phyloP scores from a whole-genome alignment of 768 basidiomycete genomes.

The Pleurotus tuoliensis region DNA sequence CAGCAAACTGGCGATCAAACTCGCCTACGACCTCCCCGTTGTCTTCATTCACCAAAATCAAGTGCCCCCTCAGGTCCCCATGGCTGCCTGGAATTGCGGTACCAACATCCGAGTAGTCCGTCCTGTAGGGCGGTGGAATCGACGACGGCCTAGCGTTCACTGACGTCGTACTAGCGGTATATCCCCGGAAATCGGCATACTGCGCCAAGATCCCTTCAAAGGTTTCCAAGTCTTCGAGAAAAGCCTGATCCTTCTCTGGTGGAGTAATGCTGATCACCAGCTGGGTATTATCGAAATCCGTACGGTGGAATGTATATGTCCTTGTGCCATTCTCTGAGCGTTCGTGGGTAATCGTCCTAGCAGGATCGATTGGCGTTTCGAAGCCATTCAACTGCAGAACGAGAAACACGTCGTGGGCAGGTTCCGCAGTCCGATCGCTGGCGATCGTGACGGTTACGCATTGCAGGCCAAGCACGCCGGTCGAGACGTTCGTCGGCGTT shows the following conservation, averaged over 20 bases:
- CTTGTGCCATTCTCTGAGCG: slow-evolving; percentile 29
- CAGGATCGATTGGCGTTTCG: slow-evolving; percentile 61
- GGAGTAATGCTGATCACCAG: slow-evolving; percentile 32
- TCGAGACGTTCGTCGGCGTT: slow-evolving; percentile 25
- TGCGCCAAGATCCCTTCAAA: slow-evolving; percentile 67
- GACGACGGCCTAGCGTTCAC: neutral
- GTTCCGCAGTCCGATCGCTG: slow-evolving; percentile 21
- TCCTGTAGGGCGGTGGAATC: neutral
- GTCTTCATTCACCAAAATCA: slow-evolving; percentile 70
- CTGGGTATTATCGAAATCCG: slow-evolving; percentile 32
- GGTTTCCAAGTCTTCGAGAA: slow-evolving; percentile 54
- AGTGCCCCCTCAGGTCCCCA: slow-evolving; percentile 47
- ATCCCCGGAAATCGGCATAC: slow-evolving; percentile 47
- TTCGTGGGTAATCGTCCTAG: slow-evolving; percentile 37
- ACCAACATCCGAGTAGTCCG: slow-evolving; percentile 10
- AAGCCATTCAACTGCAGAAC: slow-evolving; percentile 52
- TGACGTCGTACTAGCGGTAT: neutral
- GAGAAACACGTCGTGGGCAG: slow-evolving; percentile 57
- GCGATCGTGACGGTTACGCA: slow-evolving; percentile 50
- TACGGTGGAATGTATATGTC: slow-evolving; percentile 41
- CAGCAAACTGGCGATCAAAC: slow-evolving; percentile 51
- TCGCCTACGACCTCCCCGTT: slow-evolving; percentile 71
- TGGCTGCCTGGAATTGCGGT: slow-evolving; percentile 18
- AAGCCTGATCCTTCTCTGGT: slow-evolving; percentile 26
- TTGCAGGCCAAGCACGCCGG: slow-evolving; percentile 51